Base-by-base conservation (phyloP, 2,329 filamentous ascomycete species). In the Lachnellula arida region DNA sequence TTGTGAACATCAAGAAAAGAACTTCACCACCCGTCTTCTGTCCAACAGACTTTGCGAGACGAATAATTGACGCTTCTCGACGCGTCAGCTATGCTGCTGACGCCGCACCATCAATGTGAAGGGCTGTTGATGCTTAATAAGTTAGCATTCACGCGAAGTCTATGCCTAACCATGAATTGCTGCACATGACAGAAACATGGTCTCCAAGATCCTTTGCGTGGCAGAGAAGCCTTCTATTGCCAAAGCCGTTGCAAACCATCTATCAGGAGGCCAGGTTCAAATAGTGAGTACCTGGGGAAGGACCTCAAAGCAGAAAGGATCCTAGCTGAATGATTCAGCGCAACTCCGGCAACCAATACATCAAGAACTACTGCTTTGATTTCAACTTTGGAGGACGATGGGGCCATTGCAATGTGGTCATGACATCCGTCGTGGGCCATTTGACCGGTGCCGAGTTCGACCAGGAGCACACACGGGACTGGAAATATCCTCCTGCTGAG, bases 201-300 rank as follows among this genome's bases (percentile, higher is more conserved):
- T 32, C 2, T 11, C 28, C 28, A 82, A 79, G 65, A 83, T 91
- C 57, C 76, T 92, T 52, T 91, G 88, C 69, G 87, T 92, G 63
- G 88, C 88, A 58, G 88, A 92, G 73, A 92, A 99, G 79, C 91
- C 91, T 37, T 96, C 93, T 43, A 97, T 99, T 60, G 91, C 94
- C 56, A 97, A 94, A 74, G 91, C 93, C 39, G 93, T 99, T 49
- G 90, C 94, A 40, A 83, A 85, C 56, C 93, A 97, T 76, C 81
- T 99, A 28, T 89, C 88, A 34, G 93, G 94, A 49, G 89, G 90
- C 48, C 76, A 76, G 17, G 78, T 86, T 56, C 81, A 83, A 70
- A 86, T 83, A 53, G 91, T 95, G 73, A 72, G 86, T 59, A 32
- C 28, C 28, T 12, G 28, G 3, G 28, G 3, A 12, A 42, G 5